Evolutionary conservation across 2,329 filamentous ascomycete species (phyloP).

Genomic region (Scortechinia acanthostroma): DNA sequence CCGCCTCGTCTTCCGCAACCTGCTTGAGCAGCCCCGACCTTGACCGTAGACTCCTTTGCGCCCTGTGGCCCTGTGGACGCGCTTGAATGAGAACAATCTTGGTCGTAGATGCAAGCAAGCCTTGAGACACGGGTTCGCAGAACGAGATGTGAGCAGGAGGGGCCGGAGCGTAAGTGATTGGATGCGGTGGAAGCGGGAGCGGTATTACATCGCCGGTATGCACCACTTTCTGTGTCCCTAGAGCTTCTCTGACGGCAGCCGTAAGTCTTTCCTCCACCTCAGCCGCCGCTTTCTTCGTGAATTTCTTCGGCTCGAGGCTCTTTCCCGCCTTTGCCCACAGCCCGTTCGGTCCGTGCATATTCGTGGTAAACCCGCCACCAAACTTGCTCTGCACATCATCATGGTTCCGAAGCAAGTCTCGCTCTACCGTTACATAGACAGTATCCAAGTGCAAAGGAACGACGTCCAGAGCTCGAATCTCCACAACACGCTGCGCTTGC

Average conservation of each 20-base stretch:
- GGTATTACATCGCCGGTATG: conserved; percentile 76
- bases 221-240: conserved; percentile 68
- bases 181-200: conserved; percentile 74
- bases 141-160: conserved; percentile 81
- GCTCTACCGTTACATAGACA: conserved; percentile 52
- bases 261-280: conserved; percentile 50
- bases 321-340: neutral
- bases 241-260: conserved; percentile 64
- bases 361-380: conserved; percentile 25
- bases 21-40: conserved; percentile 48
- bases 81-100: conserved; percentile 74
- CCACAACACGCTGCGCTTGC: conserved; percentile 41
- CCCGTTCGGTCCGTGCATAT: neutral
- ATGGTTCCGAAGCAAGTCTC: conserved; percentile 44
- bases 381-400: conserved; percentile 53
- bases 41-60: conserved; percentile 29
- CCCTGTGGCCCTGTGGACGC: conserved; percentile 41
- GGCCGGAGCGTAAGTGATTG: conserved; percentile 76
- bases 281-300: conserved; percentile 8
- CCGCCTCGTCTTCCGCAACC: conserved; percentile 48
- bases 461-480: conserved; percentile 49
- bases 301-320: neutral
- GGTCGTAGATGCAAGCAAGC: conserved; percentile 68
- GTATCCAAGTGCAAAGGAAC: conserved; percentile 49
- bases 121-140: conserved; percentile 92